phyloP scores from a whole-genome alignment of 805 yeast genomes.

The Saccharomycopsis sp. region DNA sequence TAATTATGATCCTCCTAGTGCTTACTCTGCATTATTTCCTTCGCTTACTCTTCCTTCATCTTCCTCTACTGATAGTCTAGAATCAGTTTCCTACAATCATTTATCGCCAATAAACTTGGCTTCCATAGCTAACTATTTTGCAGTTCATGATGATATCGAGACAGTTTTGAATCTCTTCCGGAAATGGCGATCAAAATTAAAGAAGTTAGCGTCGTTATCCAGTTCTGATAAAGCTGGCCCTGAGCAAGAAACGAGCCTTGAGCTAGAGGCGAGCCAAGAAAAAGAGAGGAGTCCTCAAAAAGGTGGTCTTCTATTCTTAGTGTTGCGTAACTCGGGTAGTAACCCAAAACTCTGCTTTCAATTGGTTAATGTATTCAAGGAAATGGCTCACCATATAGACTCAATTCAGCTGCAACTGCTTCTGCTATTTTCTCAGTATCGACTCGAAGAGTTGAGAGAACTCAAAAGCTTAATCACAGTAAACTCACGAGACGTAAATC shows the following conservation, averaged over 20 bases:
- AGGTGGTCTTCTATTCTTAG: background rate
- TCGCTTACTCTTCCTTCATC: background rate
- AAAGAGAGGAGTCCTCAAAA: background rate
- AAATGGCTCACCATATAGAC: background rate
- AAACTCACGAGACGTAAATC: background rate
- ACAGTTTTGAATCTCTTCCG: background rate
- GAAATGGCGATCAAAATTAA: background rate
- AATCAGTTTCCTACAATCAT: background rate
- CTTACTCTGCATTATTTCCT: background rate
- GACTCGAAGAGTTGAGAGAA: background rate
- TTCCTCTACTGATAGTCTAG: background rate
- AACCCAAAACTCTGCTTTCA: background rate
- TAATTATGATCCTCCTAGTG: background rate
- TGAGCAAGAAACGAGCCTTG: too few relatives aligned
- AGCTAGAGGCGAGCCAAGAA: too few relatives aligned
- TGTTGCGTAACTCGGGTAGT: background rate
- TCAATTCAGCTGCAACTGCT: background rate
- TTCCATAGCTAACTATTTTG: background rate
- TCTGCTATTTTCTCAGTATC: background rate
- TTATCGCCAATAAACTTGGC: background rate
- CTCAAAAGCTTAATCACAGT: background rate
- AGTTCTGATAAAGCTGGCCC: too few relatives aligned
- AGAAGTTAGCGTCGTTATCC: background rate
- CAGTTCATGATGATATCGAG: background rate
- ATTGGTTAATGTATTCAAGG: background rate